Conservation (phyloP, 495 filamentous ascomycete species). For the Alectoria sarmentosa region DNA sequence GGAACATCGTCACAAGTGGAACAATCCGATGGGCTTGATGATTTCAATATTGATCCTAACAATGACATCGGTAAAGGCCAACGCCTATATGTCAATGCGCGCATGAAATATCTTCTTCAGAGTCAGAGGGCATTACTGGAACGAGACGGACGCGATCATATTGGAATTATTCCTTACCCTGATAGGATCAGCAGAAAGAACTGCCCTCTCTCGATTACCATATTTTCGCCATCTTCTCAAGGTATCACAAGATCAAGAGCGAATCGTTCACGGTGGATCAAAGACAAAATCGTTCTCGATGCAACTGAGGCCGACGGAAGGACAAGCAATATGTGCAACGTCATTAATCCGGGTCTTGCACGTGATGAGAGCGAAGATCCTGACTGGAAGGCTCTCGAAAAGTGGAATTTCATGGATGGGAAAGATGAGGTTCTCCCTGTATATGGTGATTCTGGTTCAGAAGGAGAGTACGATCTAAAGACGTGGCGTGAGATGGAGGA, state of each 20-base stretch:
- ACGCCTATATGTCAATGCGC: conserved; percentile 25
- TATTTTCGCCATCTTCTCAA: conserved; percentile 10
- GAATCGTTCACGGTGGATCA: conserved; percentile 22
- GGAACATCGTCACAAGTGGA: not conserved
- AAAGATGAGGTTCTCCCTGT: conserved; percentile 49
- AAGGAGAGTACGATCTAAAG: conserved; percentile 45
- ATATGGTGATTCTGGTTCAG: conserved; percentile 59
- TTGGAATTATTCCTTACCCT: conserved; percentile 23
- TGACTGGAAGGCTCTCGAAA: conserved; percentile 39
- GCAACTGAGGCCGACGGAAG: not conserved
- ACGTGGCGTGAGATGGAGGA: conserved; percentile 58
- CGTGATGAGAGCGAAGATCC: conserved; percentile 27
- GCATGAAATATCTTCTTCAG: conserved; percentile 29
- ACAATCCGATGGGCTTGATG: not conserved
- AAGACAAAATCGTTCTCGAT: not conserved
- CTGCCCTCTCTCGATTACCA: conserved; percentile 22
- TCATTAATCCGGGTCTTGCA: conserved; percentile 18
- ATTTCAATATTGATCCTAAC: conserved; percentile 14
- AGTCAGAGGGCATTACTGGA: conserved; percentile 1
- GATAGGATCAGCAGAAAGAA: conserved; percentile 19
- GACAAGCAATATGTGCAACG: not conserved
- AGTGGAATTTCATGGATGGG: conserved; percentile 36
- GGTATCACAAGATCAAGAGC: conserved; percentile 14
- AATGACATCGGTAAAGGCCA: conserved; percentile 17
- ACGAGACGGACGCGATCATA: conserved; percentile 2